These are phyloP conservation scores for Eucalyptus pauciflora DNA, from an alignment of 345 rosid genomes.

Conservation along the genomic window DNA sequence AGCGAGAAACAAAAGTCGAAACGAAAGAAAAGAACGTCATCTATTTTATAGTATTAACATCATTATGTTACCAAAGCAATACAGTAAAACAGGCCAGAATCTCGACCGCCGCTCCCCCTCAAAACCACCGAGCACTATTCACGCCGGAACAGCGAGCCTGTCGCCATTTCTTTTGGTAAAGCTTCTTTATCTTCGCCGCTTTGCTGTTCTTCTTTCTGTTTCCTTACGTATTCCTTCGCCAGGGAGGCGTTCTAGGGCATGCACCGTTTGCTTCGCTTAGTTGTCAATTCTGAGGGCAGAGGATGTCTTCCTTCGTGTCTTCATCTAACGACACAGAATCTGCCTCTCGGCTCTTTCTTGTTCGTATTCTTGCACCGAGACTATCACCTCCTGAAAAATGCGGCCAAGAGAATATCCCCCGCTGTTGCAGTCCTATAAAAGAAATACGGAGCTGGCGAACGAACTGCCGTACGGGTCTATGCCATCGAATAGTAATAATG, in stretches of 20 bases:
- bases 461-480: too few relatives aligned
- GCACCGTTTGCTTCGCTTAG: too few relatives aligned
- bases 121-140: not conserved
- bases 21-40: not conserved
- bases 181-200: not conserved
- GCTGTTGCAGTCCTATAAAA: too few relatives aligned
- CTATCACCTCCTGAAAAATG: not conserved
- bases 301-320: not conserved
- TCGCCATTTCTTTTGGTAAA: not conserved
- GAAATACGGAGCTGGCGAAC: too few relatives aligned
- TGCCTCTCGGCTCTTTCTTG: not conserved
- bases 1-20: not conserved
- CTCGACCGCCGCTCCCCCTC: not conserved
- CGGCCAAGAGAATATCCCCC: not conserved
- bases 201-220: not conserved
- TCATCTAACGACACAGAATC: not conserved
- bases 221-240: not conserved
- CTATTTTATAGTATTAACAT: not conserved
- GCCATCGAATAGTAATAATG: constrained; percentile 10
- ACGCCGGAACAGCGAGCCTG: not conserved
- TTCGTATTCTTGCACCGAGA: not conserved
- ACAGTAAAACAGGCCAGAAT: not conserved
- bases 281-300: not conserved
- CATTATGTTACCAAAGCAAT: not conserved
- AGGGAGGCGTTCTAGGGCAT: not conserved